A percentile compares a stretch with the other conserved stretches of the same genome.
Evolutionary conservation across 495 filamentous ascomycete genomes (phyloP).

Genomic region (Viridothelium virens): DNA sequence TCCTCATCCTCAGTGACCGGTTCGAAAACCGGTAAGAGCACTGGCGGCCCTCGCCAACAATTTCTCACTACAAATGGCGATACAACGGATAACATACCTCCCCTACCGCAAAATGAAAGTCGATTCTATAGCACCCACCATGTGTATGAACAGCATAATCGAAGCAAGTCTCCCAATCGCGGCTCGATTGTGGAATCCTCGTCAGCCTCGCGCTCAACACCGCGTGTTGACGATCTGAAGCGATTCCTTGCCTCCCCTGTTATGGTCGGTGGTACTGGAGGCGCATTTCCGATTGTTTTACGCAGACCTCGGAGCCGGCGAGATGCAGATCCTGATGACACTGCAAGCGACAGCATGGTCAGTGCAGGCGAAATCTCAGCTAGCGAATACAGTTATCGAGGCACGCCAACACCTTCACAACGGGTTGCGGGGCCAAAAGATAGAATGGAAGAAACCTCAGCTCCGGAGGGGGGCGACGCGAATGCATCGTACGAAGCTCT

Average conservation of each 20-base stretch:
- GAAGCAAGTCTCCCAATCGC: conserved; percentile 25
- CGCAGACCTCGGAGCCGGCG: conserved; percentile 11
- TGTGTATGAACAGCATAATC: conserved; percentile 42
- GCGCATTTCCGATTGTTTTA: neutral
- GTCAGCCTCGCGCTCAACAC: conserved; percentile 49
- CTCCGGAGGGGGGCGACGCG: neutral
- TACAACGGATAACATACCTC: conserved; percentile 17
- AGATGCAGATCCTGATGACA: conserved; percentile 21
- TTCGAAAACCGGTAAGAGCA: conserved; percentile 3
- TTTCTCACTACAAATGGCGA: conserved; percentile 44
- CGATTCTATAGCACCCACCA: conserved; percentile 12
- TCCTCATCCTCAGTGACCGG: neutral
- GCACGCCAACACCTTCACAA: neutral
- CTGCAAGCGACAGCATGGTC: conserved; percentile 32
- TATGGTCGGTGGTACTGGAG: conserved; percentile 10
- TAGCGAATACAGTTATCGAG: conserved; percentile 16
- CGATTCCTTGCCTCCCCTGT: conserved; percentile 53
- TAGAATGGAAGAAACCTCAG: neutral
- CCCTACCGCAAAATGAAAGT: neutral
- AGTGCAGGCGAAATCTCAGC: conserved; percentile 22
- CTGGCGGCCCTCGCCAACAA: neutral
- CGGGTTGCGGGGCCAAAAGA: neutral
- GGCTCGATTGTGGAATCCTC: neutral
- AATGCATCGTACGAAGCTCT: neutral
- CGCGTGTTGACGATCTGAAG: conserved; percentile 85